phyloP scores from a whole-genome alignment of 768 basidiomycete species.

The Tulasnella sp. region DNA sequence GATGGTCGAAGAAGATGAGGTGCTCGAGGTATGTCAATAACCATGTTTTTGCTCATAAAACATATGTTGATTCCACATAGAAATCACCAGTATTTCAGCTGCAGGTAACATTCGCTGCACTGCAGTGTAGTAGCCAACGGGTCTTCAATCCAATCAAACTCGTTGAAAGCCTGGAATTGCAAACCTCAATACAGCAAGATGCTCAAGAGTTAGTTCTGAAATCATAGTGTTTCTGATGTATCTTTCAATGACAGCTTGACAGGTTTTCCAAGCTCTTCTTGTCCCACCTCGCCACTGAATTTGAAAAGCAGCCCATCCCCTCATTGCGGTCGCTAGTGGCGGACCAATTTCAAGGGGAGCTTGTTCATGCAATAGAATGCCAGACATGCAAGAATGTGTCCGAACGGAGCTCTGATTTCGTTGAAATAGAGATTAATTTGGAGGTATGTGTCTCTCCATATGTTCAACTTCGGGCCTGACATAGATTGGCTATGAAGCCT shows the following conservation, averaged over 20 bases:
- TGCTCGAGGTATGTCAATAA: slow-evolving; percentile 32
- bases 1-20: slow-evolving; percentile 34
- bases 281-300: slow-evolving; percentile 75
- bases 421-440: slow-evolving; percentile 80
- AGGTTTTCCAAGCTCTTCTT: slow-evolving; percentile 95
- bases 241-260: slow-evolving; percentile 13
- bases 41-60: slow-evolving; percentile 28
- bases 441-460: slow-evolving; percentile 35
- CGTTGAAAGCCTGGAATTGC: slow-evolving; percentile 70
- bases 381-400: slow-evolving; percentile 52
- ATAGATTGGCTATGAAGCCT: slow-evolving; percentile 32
- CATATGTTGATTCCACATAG: slow-evolving; percentile 24
- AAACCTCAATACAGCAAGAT: slow-evolving; percentile 84
- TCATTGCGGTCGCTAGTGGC: slow-evolving; percentile 54
- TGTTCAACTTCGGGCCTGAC: background rate
- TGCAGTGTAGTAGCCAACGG: slow-evolving; percentile 56
- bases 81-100: slow-evolving; percentile 30
- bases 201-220: slow-evolving; percentile 67
- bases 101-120: slow-evolving; percentile 50
- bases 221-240: background rate
- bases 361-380: slow-evolving; percentile 72
- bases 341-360: slow-evolving; percentile 81
- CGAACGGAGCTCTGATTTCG: slow-evolving; percentile 56
- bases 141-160: slow-evolving; percentile 77
- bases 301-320: slow-evolving; percentile 61